Conservation (phyloP, 352 stramenopile genomes). For the Blastocystis sp. region DNA sequence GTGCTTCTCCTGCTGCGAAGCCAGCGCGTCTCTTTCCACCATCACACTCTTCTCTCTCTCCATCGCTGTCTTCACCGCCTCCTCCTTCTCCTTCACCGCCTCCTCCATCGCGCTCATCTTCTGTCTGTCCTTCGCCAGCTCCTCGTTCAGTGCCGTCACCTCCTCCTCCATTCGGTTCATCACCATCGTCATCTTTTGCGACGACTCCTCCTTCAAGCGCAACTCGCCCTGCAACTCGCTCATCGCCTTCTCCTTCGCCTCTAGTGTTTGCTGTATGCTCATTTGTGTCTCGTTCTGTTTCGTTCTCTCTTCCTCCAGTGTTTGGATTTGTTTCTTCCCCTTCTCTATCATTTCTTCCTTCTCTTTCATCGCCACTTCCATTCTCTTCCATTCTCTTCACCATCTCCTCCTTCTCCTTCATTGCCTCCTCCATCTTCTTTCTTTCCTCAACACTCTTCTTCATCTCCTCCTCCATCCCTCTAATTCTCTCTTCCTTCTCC, state of each 20-base stretch:
- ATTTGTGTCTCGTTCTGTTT: neutral
- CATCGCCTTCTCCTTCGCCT: neutral
- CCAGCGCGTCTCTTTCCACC: neutral
- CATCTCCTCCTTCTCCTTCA: neutral
- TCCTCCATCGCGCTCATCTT: neutral
- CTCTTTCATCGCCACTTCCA: neutral
- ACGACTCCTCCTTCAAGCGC: neutral
- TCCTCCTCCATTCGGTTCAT: slow-evolving; percentile 6
- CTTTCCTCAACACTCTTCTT: slow-evolving; percentile 5
- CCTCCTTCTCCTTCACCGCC: neutral
- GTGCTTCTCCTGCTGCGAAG: neutral
- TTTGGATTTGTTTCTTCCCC: neutral
- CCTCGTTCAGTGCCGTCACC: neutral
- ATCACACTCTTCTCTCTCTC: neutral
- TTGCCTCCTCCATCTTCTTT: neutral
- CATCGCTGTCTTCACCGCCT: neutral
- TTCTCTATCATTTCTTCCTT: neutral
- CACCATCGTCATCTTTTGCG: neutral
- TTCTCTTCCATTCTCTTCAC: neutral
- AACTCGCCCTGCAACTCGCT: neutral
- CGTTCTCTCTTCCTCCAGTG: neutral
- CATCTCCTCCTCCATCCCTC: neutral
- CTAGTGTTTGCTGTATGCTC: neutral
- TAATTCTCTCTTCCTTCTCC: neutral
- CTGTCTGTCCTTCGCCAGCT: neutral